Base-by-base conservation (phyloP, 495 filamentous ascomycete genomes). In the Cetradonia linearis region DNA sequence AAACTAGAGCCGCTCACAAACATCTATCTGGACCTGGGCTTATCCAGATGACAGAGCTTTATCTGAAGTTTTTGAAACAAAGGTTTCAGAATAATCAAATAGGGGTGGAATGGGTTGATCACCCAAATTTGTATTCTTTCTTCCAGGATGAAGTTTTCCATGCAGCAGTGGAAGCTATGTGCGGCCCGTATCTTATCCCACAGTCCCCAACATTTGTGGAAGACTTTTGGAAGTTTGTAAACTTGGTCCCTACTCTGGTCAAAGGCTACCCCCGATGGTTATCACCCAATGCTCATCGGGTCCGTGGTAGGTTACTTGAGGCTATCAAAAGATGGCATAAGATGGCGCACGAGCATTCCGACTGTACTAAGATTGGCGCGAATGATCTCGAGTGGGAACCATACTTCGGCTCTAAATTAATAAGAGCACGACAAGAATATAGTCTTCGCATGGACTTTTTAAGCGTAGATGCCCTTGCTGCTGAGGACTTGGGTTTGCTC, bases 111-210 rank as follows among this genome's bases (percentile, higher is more conserved):
- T 44, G 58, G 55, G 23, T 58, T 56, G 42, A 58, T 27, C 16
- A 27, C n/a, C 25, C 65, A 23, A 64, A 65, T 55, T 46, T 74
- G 10, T 70, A 62, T 47, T 34, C n/a, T 20, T 65, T 74, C 56
- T n/a, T 74, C 20, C 59, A 67, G 44, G 16, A 49, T 23, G 25
- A 60, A 1, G 63, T 71, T 47, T 69, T 70, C 60, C 55, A 28
- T 38, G 69, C 70, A 23, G 55, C 66, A 11, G 60, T 61, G 27
- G 53, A 55, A 27, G 59, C 69, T 1, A 44, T 74, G 23, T 67
- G 61, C 55, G 71, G 70, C 31, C 58, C 62, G 25, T 49, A 59
- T 33, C 16, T 74, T 20, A 34, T 70, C 33, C 23, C 48, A 14
- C 34, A 69, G 1, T 58, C 62, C 46, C 70, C 69, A 33, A 61